phyloP scores from a whole-genome alignment of 2,329 filamentous ascomycete species.

The Drechslera avenae region DNA sequence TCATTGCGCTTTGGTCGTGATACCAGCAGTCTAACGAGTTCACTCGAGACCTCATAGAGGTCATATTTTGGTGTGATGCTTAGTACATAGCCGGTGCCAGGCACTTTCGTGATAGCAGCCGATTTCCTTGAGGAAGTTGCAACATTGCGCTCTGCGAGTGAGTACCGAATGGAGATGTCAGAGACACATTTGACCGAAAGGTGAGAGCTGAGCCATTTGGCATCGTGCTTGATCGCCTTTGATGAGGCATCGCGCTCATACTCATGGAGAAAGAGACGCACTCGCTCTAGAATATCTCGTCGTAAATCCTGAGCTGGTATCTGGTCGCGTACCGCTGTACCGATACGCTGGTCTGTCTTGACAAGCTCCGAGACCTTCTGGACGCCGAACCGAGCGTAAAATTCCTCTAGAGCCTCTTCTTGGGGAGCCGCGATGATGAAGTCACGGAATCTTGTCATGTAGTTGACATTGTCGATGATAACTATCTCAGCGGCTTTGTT shows the following conservation, averaged over 20 bases:
- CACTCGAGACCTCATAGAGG: slow-evolving; percentile 90
- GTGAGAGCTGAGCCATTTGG: slow-evolving; percentile 88
- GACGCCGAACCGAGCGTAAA: slow-evolving; percentile 83
- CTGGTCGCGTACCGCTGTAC: slow-evolving; percentile 69
- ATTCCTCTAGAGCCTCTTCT: slow-evolving; percentile 82
- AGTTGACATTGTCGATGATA: slow-evolving; percentile 53
- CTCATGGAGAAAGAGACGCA: slow-evolving; percentile 87
- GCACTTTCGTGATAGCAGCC: slow-evolving; percentile 76
- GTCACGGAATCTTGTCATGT: slow-evolving; percentile 86
- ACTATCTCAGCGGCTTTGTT: slow-evolving; percentile 78
- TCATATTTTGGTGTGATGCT: slow-evolving; percentile 79
- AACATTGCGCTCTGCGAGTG: slow-evolving; percentile 73
- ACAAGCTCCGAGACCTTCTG: slow-evolving; percentile 77
- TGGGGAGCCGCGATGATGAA: slow-evolving; percentile 85
- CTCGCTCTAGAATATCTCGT: slow-evolving; percentile 83
- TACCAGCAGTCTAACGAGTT: slow-evolving; percentile 80
- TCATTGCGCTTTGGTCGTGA: slow-evolving; percentile 84
- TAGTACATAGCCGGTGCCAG: slow-evolving; percentile 69
- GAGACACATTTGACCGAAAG: slow-evolving; percentile 78
- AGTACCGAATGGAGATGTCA: slow-evolving; percentile 75
- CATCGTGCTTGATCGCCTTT: slow-evolving; percentile 77
- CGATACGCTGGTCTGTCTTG: slow-evolving; percentile 76
- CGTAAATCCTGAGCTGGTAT: slow-evolving; percentile 70
- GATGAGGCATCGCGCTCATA: slow-evolving; percentile 67
- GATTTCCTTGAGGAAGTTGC: slow-evolving; percentile 52